phyloP scores from a whole-genome alignment of 257 asterid species.

The Scutellaria baicalensis region DNA sequence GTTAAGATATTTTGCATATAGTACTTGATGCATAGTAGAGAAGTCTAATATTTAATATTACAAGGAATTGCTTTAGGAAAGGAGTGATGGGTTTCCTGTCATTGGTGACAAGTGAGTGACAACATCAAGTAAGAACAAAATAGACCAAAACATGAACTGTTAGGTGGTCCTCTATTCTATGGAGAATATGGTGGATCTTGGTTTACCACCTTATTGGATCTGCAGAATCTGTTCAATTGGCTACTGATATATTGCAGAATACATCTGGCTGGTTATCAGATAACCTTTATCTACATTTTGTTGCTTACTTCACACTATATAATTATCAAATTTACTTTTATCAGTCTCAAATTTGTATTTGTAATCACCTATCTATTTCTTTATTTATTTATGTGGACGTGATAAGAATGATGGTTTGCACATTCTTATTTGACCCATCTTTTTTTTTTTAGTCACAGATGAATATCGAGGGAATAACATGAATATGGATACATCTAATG shows the following conservation, averaged over 20 bases:
- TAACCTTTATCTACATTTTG: slow-evolving; percentile 9
- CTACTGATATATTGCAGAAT: not conserved
- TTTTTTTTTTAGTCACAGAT: slow-evolving; percentile 28
- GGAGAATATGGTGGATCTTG: not conserved
- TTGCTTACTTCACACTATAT: slow-evolving; percentile 1
- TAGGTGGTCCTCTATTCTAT: not conserved
- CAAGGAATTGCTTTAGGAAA: not conserved
- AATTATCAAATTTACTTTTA: not conserved
- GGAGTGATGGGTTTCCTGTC: not conserved
- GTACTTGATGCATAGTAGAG: not conserved
- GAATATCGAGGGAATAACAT: slow-evolving; percentile 40
- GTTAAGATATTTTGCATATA: not conserved
- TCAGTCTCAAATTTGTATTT: not conserved
- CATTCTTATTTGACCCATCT: not conserved
- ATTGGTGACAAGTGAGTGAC: not conserved
- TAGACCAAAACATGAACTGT: not conserved
- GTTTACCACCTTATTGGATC: slow-evolving; percentile 4
- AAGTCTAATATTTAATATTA: not conserved
- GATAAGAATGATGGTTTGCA: slow-evolving; percentile 2
- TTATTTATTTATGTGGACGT: not conserved
- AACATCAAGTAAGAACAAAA: not conserved
- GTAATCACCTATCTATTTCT: not conserved
- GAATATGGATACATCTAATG: slow-evolving; percentile 42
- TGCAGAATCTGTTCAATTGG: not conserved
- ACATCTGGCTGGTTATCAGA: slow-evolving; percentile 6